phyloP scores from a whole-genome alignment of 1,139 yeast species.

The Protomyces lactucae-debilis region DNA sequence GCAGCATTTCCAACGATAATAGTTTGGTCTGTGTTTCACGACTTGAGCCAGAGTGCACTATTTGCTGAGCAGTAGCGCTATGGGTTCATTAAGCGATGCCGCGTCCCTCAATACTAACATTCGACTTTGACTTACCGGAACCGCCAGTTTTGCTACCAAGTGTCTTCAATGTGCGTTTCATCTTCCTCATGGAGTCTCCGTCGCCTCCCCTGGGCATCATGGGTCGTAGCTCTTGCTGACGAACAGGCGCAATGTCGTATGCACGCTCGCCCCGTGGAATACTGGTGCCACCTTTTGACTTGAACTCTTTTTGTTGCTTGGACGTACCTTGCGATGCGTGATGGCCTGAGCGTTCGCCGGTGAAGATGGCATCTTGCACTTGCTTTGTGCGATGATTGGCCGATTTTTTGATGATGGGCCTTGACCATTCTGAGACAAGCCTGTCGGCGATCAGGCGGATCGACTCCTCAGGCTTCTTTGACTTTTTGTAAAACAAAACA shows the following conservation, averaged over 20 bases:
- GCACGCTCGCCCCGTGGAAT: conserved; percentile 26
- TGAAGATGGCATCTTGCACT: conserved; percentile 41
- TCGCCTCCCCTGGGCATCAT: conserved; percentile 9
- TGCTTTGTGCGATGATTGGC: conserved; percentile 89
- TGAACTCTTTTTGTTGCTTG: not conserved
- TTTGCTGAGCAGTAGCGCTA: not conserved
- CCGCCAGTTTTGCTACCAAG: conserved; percentile 4
- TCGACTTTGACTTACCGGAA: conserved; percentile 7
- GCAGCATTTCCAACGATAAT: too few relatives aligned
- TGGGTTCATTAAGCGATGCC: conserved; percentile 6
- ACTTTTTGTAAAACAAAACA: conserved; percentile 85
- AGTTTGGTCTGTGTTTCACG: too few relatives aligned
- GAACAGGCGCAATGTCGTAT: conserved; percentile 17
- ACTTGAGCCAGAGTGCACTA: not conserved
- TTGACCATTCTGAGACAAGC: conserved; percentile 70
- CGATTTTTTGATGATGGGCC: conserved; percentile 93
- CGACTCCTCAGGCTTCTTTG: conserved; percentile 79
- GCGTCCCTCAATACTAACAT: conserved; percentile 22
- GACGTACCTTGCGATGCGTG: not conserved
- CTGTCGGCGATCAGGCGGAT: conserved; percentile 85
- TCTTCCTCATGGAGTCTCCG: conserved; percentile 17
- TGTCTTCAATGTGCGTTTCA: conserved; percentile 18
- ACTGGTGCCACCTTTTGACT: conserved; percentile 21
- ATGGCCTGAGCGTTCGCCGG: not conserved
- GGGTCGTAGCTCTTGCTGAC: conserved; percentile 5